Conservation (phyloP, 371 early-diverging fungal species). For the Furculomyces boomerangus region DNA sequence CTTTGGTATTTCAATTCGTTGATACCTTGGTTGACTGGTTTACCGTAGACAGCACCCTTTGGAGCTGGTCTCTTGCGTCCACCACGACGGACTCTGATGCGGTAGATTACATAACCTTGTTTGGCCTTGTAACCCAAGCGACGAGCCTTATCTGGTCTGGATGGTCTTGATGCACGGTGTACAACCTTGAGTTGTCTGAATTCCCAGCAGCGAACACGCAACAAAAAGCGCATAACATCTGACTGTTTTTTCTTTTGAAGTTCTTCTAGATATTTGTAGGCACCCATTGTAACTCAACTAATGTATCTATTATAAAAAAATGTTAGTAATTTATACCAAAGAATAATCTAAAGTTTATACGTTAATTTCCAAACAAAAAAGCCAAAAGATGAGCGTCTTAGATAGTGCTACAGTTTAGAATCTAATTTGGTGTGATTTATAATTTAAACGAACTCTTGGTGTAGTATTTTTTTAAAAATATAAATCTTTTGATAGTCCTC, state of each 20-base stretch:
- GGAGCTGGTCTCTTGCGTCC: constrained; percentile 86
- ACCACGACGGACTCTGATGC: constrained; percentile 97
- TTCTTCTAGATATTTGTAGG: constrained; percentile 94
- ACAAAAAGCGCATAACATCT: constrained; percentile 96
- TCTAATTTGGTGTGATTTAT: too few relatives aligned
- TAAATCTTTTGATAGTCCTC: too few relatives aligned
- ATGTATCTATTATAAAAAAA: background rate
- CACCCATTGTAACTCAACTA: constrained; percentile 27
- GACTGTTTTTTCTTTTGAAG: constrained; percentile 97
- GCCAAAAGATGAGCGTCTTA: too few relatives aligned
- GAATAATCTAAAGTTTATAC: too few relatives aligned
- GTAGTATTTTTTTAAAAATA: too few relatives aligned
- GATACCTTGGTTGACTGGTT: constrained; percentile 95
- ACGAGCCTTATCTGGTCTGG: constrained; percentile 98
- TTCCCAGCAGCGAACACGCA: constrained; percentile 97
- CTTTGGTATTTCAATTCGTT: constrained; percentile 93
- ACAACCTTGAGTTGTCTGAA: constrained; percentile 89
- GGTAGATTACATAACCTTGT: constrained; percentile 96
- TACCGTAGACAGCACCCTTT: constrained; percentile 97
- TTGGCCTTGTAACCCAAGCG: constrained; percentile 98
- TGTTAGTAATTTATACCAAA: too few relatives aligned
- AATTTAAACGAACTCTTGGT: too few relatives aligned
- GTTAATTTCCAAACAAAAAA: too few relatives aligned
- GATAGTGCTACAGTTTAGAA: too few relatives aligned
- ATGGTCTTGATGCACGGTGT: constrained; percentile 94